Evolutionary conservation across 1,139 yeast genomes (phyloP).

Genomic region (Taphrina pruni): DNA sequence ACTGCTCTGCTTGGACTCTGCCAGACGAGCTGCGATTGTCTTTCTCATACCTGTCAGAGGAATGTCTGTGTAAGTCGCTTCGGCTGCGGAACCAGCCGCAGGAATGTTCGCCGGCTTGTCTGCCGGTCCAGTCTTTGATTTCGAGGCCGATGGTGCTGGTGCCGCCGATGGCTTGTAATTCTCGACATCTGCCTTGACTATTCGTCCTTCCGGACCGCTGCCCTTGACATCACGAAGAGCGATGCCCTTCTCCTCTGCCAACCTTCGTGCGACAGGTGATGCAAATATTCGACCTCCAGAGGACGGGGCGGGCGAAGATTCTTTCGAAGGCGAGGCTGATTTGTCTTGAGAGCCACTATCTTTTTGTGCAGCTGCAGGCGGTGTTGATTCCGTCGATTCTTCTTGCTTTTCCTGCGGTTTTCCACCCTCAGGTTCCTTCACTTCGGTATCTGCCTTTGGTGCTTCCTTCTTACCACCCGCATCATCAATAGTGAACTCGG

Average conservation of each 20-base stretch:
- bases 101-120: constrained; percentile 56
- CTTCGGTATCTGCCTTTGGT: constrained; percentile 27
- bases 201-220: constrained; percentile 94
- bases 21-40: constrained; percentile 86
- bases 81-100: constrained; percentile 60
- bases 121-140: constrained; percentile 26
- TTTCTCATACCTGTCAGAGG: constrained; percentile 92
- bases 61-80: constrained; percentile 73
- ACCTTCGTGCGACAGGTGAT: constrained; percentile 90
- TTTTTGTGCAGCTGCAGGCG: constrained; percentile 46
- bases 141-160: constrained; percentile 20
- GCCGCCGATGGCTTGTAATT: constrained; percentile 58
- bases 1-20: constrained; percentile 80
- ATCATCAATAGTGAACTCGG: constrained; percentile 80
- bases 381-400: constrained; percentile 35
- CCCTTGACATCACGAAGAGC: constrained; percentile 85
- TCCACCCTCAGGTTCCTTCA: constrained; percentile 40
- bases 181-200: constrained; percentile 88
- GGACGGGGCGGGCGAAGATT: constrained; percentile 50
- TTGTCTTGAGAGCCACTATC: constrained; percentile 43
- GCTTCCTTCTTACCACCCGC: constrained; percentile 55
- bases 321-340: constrained; percentile 45
- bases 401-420: constrained; percentile 41
- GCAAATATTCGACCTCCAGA: constrained; percentile 74
- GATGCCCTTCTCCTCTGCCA: constrained; percentile 92